Conservation (phyloP, 495 filamentous ascomycete species). For the Cercophora sp. region DNA sequence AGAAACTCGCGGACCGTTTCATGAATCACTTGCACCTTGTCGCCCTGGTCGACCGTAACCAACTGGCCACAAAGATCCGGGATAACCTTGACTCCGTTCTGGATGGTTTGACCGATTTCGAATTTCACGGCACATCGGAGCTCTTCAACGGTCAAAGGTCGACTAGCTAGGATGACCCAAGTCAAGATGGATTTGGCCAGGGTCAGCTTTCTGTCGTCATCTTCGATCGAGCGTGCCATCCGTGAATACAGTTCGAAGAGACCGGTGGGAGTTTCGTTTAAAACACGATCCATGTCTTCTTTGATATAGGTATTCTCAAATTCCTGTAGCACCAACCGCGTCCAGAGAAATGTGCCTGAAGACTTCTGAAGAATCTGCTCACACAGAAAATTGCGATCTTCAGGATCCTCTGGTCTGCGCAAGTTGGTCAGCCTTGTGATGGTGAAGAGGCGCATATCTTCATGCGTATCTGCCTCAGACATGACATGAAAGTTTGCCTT, state of each 20-base stretch:
- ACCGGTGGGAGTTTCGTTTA: conserved; percentile 22
- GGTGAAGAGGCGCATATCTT: conserved; percentile 26
- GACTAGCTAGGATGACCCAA: conserved; percentile 24
- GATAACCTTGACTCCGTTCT: conserved; percentile 24
- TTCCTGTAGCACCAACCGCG: conserved; percentile 27
- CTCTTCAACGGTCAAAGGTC: conserved; percentile 26
- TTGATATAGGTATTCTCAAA: conserved; percentile 24
- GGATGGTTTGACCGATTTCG: conserved; percentile 24
- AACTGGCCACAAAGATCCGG: conserved; percentile 29
- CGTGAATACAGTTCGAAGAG: conserved; percentile 24
- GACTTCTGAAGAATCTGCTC: conserved; percentile 31
- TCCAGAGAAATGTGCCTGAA: conserved; percentile 33
- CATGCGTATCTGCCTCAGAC: conserved; percentile 21
- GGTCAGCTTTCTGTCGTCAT: conserved; percentile 11
- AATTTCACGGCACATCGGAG: conserved; percentile 26
- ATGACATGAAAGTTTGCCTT: conserved; percentile 1
- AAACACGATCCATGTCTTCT: conserved; percentile 24
- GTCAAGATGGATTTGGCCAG: conserved; percentile 26
- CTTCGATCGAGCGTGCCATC: conserved; percentile 23
- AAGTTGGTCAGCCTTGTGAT: conserved; percentile 19
- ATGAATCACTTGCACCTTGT: conserved; percentile 28
- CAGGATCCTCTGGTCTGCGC: conserved; percentile 10
- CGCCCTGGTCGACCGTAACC: conserved; percentile 21
- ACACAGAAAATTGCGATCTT: conserved; percentile 19
- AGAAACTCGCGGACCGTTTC: conserved; percentile 34